phyloP scores from a whole-genome alignment of 345 rosid species.

The Anastatica hierochuntica region DNA sequence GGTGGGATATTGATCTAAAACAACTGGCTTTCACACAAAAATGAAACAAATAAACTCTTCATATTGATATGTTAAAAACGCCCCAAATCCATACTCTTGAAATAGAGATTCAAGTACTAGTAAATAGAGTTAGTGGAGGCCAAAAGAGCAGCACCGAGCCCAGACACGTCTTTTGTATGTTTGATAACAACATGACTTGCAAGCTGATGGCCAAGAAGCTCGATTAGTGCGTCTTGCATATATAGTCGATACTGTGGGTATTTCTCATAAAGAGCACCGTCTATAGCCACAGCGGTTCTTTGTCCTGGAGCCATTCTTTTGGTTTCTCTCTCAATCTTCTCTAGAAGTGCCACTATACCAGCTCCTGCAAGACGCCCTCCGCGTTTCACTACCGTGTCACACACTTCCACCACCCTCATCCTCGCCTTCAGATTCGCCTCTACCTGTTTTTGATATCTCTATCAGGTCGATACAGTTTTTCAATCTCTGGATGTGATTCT shows the following conservation, averaged over 20 bases:
- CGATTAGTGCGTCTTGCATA: conserved; percentile 49
- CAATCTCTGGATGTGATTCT: neutral
- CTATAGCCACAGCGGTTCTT: conserved; percentile 78
- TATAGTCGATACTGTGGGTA: conserved; percentile 61
- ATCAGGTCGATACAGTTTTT: neutral
- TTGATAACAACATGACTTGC: conserved; percentile 48
- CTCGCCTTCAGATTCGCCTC: conserved; percentile 43
- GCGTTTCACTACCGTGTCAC: conserved; percentile 57
- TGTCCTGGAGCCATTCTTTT: conserved; percentile 43
- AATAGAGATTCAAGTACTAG: no score
- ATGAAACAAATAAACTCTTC: no score
- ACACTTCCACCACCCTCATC: conserved; percentile 42
- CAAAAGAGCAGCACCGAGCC: conserved; percentile 80
- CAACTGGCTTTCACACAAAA: no score
- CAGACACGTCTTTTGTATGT: conserved; percentile 78
- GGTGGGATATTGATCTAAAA: no score
- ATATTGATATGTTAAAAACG: no score
- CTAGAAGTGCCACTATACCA: conserved; percentile 74
- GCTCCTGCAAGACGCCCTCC: conserved; percentile 84
- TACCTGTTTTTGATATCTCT: conserved; percentile 24
- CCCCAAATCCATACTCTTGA: no score
- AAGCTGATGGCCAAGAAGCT: conserved; percentile 51
- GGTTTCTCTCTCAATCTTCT: conserved; percentile 66
- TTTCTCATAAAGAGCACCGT: conserved; percentile 67
- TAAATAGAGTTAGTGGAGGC: conserved; percentile 75